These are phyloP conservation scores for Stenocarpella maydis DNA, from an alignment of 2,329 filamentous ascomycete species.

Conservation along the genomic window DNA sequence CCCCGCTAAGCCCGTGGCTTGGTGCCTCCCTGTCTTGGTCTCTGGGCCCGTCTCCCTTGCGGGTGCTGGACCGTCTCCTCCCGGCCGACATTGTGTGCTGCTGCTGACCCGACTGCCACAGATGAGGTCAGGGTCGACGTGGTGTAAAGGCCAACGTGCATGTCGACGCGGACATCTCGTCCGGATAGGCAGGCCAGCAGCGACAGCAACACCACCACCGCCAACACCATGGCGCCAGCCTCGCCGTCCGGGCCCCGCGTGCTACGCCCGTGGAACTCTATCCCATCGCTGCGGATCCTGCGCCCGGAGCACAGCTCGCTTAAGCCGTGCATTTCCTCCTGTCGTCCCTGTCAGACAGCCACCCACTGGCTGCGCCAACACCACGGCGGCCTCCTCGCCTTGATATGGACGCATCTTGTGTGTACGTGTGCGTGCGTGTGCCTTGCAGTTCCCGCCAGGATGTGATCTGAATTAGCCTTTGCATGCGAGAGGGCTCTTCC, in stretches of 20 bases:
- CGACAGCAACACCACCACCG: background rate
- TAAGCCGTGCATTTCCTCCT: constrained; percentile 7
- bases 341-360: background rate
- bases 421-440: background rate
- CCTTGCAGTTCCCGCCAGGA: background rate
- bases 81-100: too few species aligned
- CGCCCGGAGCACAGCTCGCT: constrained; percentile 15
- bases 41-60: too few species aligned
- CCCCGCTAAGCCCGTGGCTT: constrained; percentile 15
- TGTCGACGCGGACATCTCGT: background rate
- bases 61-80: too few species aligned
- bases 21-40: background rate
- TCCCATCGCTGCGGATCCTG: constrained; percentile 5
- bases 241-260: background rate
- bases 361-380: background rate
- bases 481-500: constrained; percentile 6
- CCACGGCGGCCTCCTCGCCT: background rate
- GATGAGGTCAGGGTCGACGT: background rate
- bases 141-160: background rate
- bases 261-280: constrained; percentile 25
- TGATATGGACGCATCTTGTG: background rate
- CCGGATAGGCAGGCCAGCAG: background rate
- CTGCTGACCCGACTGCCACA: background rate
- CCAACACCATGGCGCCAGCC: background rate
- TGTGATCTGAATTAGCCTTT: background rate